Evolutionary conservation across 352 stramenopile species (phyloP), one percentile per base, ranked within the genome.

Genomic region (Globisporangium mamillatum): DNA sequence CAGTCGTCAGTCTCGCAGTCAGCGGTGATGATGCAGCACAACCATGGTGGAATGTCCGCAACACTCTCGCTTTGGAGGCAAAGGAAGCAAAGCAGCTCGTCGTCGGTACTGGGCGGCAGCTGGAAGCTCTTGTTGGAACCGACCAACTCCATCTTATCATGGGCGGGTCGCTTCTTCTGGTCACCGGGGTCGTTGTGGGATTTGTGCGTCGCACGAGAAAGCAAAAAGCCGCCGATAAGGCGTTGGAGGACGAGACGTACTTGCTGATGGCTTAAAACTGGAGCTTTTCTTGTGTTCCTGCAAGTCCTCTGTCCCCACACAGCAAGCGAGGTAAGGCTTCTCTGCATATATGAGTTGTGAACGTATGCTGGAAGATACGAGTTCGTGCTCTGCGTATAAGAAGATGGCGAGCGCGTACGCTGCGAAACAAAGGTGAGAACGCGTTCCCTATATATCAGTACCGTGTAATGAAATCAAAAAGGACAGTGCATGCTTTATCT

Each of bases 231-330:
- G 61, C 48, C 0, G 48, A 59, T n/a, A 52, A 60, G 36, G n/a
- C 34, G 32, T 29, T 67, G 20, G 50, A 67, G 9, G 32, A 67
- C 48, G 61, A 67, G 6, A 67, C 61, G 32, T 67, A 67, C 61
- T 10, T 41, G 34, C 34, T 41, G 34, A 41, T 41, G 34, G 34
- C 34, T 41, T 41, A 41, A 41, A 12, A 2, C 34, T 8, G 1
- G 34, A 41, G 34, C 8, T 41, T 12, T 1, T 41, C 34, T 41
- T 12, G 34, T 12, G 34, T 12, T 41, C 34, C 8, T 41, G 34
- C 34, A 41, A 41, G 9, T 41, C 9, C 34, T 12, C 34, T 8
- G 9, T 16, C 34, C 34, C 9, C 34, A 41, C 12, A 12, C 34
- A 41, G 34, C 34, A 41, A 41, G 8, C 10, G 34, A 41, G 1